Conservation (phyloP, 108 stramenopile genomes). For the Cyclotella cryptica region DNA sequence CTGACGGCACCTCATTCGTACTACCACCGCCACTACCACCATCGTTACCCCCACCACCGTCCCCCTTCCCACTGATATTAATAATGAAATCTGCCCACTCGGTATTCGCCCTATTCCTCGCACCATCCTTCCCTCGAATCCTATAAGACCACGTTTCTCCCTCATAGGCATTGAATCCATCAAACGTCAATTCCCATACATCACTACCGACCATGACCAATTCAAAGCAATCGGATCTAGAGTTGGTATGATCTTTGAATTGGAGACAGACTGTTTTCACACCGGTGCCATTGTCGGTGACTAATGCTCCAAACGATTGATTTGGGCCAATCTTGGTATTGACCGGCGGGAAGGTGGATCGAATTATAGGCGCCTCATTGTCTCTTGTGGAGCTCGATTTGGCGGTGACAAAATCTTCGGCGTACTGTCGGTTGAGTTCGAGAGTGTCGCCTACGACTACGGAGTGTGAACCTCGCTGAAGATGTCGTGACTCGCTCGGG, state of each 20-base stretch:
- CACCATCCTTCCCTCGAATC: slow-evolving; percentile 4
- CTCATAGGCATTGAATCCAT: slow-evolving; percentile 25
- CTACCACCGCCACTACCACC: not conserved
- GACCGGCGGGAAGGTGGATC: slow-evolving; percentile 31
- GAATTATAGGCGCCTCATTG: slow-evolving; percentile 10
- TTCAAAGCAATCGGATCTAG: slow-evolving; percentile 7
- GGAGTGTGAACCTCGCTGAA: not conserved
- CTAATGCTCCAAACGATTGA: slow-evolving; percentile 35
- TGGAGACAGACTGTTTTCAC: slow-evolving; percentile 35
- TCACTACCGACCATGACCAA: slow-evolving; percentile 19
- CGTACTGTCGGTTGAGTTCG: not conserved
- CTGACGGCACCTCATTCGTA: not conserved
- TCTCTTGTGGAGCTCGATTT: slow-evolving; percentile 6
- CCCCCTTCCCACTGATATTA: slow-evolving; percentile 4
- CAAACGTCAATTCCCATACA: slow-evolving; percentile 38
- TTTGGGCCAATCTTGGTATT: slow-evolving; percentile 20
- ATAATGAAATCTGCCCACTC: slow-evolving; percentile 32
- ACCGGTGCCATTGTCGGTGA: slow-evolving; percentile 11
- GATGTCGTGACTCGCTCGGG: not conserved
- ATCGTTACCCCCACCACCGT: not conserved
- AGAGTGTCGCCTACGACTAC: not conserved
- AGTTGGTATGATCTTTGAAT: slow-evolving; percentile 19
- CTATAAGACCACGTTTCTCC: slow-evolving; percentile 30
- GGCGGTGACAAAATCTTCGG: not conserved
- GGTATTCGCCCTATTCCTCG: slow-evolving; percentile 22